Conservation (phyloP, 371 early-diverging fungal species). For the Thermomucor indicae-seudaticae region DNA sequence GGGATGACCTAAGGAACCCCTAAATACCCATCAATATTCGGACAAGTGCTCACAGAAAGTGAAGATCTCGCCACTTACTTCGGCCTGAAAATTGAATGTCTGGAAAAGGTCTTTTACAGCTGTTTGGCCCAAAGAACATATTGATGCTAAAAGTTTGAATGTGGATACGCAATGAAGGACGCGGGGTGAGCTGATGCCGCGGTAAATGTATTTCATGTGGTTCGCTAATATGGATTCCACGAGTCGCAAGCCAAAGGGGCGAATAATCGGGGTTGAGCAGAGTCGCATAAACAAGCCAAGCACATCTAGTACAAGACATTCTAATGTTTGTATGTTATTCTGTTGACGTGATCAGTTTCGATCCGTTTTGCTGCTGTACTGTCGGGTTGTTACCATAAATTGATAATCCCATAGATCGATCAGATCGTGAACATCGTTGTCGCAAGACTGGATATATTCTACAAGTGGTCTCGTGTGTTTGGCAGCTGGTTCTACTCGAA, state of each 20-base stretch:
- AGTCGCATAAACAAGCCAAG: conserved; percentile 37
- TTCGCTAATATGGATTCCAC: conserved; percentile 24
- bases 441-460: conserved; percentile 41
- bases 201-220: conserved; percentile 81
- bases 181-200: conserved; percentile 74
- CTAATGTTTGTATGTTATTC: conserved; percentile 37
- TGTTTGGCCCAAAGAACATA: conserved; percentile 34
- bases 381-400: conserved; percentile 18
- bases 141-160: conserved; percentile 31
- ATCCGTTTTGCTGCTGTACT: not conserved
- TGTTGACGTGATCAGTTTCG: conserved; percentile 4
- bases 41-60: not conserved
- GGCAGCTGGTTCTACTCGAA: conserved; percentile 40
- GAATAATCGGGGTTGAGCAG: conserved; percentile 41
- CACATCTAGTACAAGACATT: conserved; percentile 39
- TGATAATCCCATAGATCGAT: conserved; percentile 44
- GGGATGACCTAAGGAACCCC: conserved; percentile 41
- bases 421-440: conserved; percentile 27
- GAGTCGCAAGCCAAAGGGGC: conserved; percentile 37
- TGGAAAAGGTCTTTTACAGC: conserved; percentile 35
- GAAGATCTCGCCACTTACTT: conserved; percentile 14
- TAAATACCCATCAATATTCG: not conserved
- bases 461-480: conserved; percentile 38
- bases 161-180: conserved; percentile 38
- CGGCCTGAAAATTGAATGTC: conserved; percentile 44